phyloP scores from a whole-genome alignment of 495 filamentous ascomycete species.

The Penicillium paxilli region DNA sequence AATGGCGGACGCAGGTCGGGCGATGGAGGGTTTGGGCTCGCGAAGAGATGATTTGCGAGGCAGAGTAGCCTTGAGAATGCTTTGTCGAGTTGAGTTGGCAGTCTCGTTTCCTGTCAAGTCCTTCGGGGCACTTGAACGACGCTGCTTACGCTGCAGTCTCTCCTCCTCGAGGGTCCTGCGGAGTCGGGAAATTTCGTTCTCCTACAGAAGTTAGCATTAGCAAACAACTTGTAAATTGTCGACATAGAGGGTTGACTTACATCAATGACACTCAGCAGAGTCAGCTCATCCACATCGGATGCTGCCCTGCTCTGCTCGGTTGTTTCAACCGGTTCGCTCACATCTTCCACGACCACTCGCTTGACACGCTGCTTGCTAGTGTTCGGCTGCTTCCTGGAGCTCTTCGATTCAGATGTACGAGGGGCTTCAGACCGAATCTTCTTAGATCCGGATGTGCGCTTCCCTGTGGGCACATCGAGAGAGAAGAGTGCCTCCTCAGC shows the following conservation, averaged over 20 bases:
- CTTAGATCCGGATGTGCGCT: slow-evolving; percentile 24
- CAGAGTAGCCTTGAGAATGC: slow-evolving; percentile 31
- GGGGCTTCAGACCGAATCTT: slow-evolving; percentile 15
- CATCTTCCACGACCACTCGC: slow-evolving; percentile 43
- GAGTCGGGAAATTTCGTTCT: slow-evolving; percentile 47
- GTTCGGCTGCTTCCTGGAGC: slow-evolving; percentile 36
- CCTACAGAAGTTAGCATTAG: slow-evolving; percentile 21
- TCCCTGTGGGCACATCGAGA: slow-evolving; percentile 30
- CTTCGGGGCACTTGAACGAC: slow-evolving; percentile 29
- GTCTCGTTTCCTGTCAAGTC: slow-evolving; percentile 35
- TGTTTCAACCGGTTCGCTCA: slow-evolving; percentile 32
- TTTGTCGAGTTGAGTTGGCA: slow-evolving; percentile 38
- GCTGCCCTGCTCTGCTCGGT: slow-evolving; percentile 37
- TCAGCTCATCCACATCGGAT: slow-evolving; percentile 37
- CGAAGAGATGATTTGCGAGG: slow-evolving; percentile 52
- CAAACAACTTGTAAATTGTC: neutral
- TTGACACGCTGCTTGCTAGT: slow-evolving; percentile 48
- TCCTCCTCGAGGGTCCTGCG: slow-evolving; percentile 53
- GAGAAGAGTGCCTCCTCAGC: slow-evolving; percentile 50
- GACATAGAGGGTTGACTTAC: slow-evolving; percentile 22
- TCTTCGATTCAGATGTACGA: slow-evolving; percentile 21
- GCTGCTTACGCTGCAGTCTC: slow-evolving; percentile 46
- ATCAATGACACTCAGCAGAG: slow-evolving; percentile 49
- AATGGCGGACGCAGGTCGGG: slow-evolving; percentile 39
- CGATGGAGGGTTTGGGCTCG: slow-evolving; percentile 29